Base-by-base conservation (phyloP, 2,329 filamentous ascomycete genomes). In the Monosporascus ibericus region DNA sequence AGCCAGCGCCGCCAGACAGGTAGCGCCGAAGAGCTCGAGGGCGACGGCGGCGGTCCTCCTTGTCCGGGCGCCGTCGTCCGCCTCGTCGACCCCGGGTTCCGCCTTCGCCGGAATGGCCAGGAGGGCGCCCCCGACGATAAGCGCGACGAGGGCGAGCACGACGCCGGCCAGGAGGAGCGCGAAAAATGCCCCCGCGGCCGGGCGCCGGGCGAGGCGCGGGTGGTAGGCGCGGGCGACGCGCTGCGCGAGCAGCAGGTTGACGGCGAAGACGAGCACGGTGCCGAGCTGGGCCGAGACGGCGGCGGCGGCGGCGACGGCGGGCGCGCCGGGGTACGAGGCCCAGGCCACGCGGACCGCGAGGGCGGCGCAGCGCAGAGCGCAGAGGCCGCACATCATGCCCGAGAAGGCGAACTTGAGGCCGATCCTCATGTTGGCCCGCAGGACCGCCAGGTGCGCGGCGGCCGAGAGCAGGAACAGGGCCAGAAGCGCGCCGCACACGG, bases 241-340 rank as follows among this genome's bases (percentile, higher is more conserved):
- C 69, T 90, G 88, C 0, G 85, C 72, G 64, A 92, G 88, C 62
- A 94, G 72, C 42, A 95, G 71, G 70, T 95, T 94, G 69, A 90
- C 73, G 61, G 92, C 71, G 68, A 88, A 92, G 25, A 95, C 73
- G 7, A 95, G 69, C 36, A 95, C 66, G 17, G 91, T 83, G 42
- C 89, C 90, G 0, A 87, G 85, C 44, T 84, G 81, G 52, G 89
- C 81, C 61, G 94, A 84, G 63, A 94, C 80, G 58, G 76, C 76
- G 3, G 87, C 81, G 7, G 85, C 82, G 54, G 84, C 77, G 61
- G 72, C 75, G 52, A 82, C 59, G 51, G 65, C 60, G 49, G 70
- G 54, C 60, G 73, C 67, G 50, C 44, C 57, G 1, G 74, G 73
- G 36, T 69, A 59, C 39, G 68, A 69, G 24, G 77, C 75, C 79